phyloP scores from a whole-genome alignment of 179 eudicot genomes.

The Sideroxylon spinosum region DNA sequence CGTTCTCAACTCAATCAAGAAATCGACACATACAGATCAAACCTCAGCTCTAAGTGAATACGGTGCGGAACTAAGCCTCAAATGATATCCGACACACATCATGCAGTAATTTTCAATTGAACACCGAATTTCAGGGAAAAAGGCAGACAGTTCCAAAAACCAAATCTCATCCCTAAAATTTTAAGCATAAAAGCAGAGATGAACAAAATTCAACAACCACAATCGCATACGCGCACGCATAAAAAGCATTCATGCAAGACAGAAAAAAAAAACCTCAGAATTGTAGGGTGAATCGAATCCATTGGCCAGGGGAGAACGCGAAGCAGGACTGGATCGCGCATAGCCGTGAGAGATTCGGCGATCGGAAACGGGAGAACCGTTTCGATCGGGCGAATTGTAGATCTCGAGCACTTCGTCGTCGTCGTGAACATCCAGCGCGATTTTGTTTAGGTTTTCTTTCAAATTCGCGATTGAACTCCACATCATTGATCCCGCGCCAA shows the following conservation, averaged over 20 bases:
- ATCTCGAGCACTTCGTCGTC: constrained; percentile 44
- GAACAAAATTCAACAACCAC: not conserved
- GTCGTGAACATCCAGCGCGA: constrained; percentile 74
- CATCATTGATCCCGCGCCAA: constrained; percentile 36
- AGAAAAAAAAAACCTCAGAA: constrained; percentile 50
- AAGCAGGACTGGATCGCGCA: constrained; percentile 38
- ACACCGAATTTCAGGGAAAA: not conserved
- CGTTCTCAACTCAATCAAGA: not conserved
- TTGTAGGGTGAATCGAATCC: constrained; percentile 54
- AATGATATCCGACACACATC: not conserved
- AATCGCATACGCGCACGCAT: not conserved
- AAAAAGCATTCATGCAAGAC: no score
- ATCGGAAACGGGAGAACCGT: constrained; percentile 36
- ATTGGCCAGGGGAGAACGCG: constrained; percentile 46
- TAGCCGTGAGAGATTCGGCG: constrained; percentile 55
- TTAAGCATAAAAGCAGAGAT: not conserved
- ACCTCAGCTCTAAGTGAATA: not conserved
- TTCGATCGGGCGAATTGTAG: constrained; percentile 28
- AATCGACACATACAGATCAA: not conserved
- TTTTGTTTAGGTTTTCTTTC: constrained; percentile 80
- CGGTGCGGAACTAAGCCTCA: not conserved
- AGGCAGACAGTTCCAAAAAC: not conserved
- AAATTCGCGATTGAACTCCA: constrained; percentile 80
- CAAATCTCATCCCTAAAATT: not conserved
- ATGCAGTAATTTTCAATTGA: not conserved